Evolutionary conservation across 2,329 filamentous ascomycete genomes (phyloP), one percentile per base, ranked within the genome.

Genomic region (Rhynchosporium secalis): DNA sequence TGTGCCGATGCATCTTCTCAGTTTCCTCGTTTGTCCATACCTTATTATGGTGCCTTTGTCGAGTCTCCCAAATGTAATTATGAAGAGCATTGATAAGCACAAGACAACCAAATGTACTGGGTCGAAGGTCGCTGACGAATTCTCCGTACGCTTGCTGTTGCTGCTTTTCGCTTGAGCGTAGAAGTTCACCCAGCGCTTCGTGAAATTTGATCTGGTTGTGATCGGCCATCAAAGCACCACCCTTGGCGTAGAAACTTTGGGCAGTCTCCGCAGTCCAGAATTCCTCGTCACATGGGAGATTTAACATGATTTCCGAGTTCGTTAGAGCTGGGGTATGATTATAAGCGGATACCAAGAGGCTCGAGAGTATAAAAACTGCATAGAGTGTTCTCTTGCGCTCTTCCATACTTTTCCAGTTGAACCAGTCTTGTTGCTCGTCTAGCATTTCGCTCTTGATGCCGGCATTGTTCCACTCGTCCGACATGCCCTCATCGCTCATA

Each of bases 51-150:
- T 97, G 93, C 58, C 92, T 83, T 76, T 96, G 93, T 29, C 94
- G 84, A 0, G 93, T 97, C 76, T 98, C 94, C 95, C 95, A 98
- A 49, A 98, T 97, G 75, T 96, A 97, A 70, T 97, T 97, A 77
- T 98, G 95, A 29, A 98, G 81, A 3, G 95, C 93, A 73, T 96
- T 94, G 74, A 98, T 97, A 66, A 99, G 78, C 5, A 97, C 84
- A 36, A 97, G 81, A 73, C 92, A 96, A 8, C 94, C 95, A 74
- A 96, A 96, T 0, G 92, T 93, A 76, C 94, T 97, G 0, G 92
- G 92, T 68, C 85, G 86, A 54, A 95, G 80, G 40, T 91, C 86
- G 58, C 80, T 86, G 66, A 83, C 79, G 1, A 82, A 71, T 8
- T 87, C 83, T 48, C 80, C 78, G 8, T 78, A 64, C 40, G 78